phyloP scores from a whole-genome alignment of 2,329 filamentous ascomycete genomes.

The Fusarium newnesense region DNA sequence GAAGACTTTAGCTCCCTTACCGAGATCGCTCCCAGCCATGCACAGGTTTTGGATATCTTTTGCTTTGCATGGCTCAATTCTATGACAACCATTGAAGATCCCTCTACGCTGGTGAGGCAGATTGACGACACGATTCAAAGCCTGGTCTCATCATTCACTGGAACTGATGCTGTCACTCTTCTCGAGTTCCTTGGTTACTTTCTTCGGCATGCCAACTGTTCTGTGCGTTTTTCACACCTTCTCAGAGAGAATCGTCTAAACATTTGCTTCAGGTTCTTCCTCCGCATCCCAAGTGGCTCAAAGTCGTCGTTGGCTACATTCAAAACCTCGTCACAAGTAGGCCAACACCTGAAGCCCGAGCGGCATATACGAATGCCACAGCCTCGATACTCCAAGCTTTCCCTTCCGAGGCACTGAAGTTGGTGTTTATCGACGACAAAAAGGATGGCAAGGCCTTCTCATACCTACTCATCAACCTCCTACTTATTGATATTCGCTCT shows the following conservation, averaged over 20 bases:
- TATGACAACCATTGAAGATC: slow-evolving; percentile 48
- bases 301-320: slow-evolving; percentile 58
- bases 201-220: slow-evolving; percentile 59
- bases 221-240: slow-evolving; percentile 51
- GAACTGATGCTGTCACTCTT: slow-evolving; percentile 69
- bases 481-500: slow-evolving; percentile 73
- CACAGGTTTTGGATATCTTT: slow-evolving; percentile 66
- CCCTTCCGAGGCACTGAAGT: slow-evolving; percentile 54
- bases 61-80: slow-evolving; percentile 66
- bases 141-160: slow-evolving; percentile 64
- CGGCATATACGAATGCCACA: slow-evolving; percentile 68
- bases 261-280: slow-evolving; percentile 56
- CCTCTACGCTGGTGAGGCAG: slow-evolving; percentile 47
- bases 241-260: slow-evolving; percentile 8
- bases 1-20: slow-evolving; percentile 65
- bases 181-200: slow-evolving; percentile 66
- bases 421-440: slow-evolving; percentile 63
- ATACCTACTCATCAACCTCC: slow-evolving; percentile 71
- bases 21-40: slow-evolving; percentile 65
- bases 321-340: slow-evolving; percentile 64
- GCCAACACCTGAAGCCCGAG: slow-evolving; percentile 64
- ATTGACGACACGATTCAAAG: slow-evolving; percentile 60
- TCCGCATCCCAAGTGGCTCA: slow-evolving; percentile 64
- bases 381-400: slow-evolving; percentile 68
- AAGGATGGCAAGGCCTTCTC: slow-evolving; percentile 64